Percentiles rank a stretch among this genome's conserved stretches.
These are phyloP conservation scores for Diaporthe citrichinensis DNA, from an alignment of 2,329 filamentous ascomycete genomes.

Conservation along the genomic window DNA sequence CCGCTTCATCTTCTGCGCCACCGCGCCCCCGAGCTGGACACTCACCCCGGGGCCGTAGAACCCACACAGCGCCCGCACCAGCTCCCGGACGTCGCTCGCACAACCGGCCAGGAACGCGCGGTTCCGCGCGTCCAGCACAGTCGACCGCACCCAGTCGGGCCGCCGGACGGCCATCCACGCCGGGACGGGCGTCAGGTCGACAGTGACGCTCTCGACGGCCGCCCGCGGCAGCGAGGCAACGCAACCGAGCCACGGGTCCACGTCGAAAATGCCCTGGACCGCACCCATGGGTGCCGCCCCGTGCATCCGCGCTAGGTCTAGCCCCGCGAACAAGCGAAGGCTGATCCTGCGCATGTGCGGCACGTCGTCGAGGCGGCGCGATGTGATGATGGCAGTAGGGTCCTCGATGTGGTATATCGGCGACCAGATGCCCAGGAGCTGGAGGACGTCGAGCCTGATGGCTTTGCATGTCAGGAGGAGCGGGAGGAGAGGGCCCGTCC, in stretches of 20 bases:
- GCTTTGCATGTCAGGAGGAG: conserved; percentile 26
- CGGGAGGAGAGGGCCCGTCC: not conserved
- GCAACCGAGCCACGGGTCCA: not conserved
- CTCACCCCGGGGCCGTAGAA: not conserved
- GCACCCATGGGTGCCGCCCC: not conserved
- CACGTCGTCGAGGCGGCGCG: not conserved
- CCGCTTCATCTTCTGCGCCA: not conserved
- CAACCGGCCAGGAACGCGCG: not conserved
- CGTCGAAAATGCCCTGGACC: not conserved
- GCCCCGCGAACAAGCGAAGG: conserved; percentile 23
- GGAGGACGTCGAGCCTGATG: conserved; percentile 3
- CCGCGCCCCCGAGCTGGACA: conserved; percentile 7
- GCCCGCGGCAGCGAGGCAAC: not conserved
- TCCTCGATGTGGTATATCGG: conserved; percentile 19
- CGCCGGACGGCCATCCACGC: not conserved
- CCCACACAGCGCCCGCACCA: not conserved
- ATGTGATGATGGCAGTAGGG: not conserved
- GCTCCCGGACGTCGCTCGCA: not conserved
- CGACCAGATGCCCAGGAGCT: not conserved
- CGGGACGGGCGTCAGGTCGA: conserved; percentile 18
- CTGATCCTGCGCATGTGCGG: not conserved
- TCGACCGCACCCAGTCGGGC: conserved; percentile 20
- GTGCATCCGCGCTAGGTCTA: not conserved
- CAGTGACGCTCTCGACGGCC: not conserved
- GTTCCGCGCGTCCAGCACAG: conserved; percentile 19